Evolutionary conservation across 2,329 filamentous ascomycete genomes (phyloP).

Genomic region (Paramyrothecium roridum): DNA sequence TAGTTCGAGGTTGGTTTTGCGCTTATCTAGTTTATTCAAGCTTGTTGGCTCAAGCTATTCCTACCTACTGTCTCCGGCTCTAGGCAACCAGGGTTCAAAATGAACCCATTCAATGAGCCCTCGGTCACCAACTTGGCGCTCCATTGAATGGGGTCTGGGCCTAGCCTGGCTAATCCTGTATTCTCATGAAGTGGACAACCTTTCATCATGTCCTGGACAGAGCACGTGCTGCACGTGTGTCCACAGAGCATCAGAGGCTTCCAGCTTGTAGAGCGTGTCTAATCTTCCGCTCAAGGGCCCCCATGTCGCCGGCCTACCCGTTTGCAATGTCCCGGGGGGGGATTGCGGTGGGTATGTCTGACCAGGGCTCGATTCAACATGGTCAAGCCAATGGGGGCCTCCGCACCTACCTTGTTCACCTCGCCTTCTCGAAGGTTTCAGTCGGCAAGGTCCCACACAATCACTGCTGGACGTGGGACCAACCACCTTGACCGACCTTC

Average conservation of each 20-base stretch:
- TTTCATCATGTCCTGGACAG: background rate
- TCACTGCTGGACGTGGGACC: background rate
- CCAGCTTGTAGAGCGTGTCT: background rate
- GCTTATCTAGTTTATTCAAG: too few relatives aligned
- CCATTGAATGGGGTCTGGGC: background rate
- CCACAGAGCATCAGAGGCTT: background rate
- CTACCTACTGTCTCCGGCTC: too few relatives aligned
- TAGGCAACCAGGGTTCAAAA: too few relatives aligned
- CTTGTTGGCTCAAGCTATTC: too few relatives aligned
- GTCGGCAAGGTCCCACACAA: background rate
- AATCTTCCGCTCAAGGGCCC: background rate
- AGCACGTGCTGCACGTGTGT: background rate
- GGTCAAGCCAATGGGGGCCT: constrained; percentile 1
- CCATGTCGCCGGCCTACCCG: background rate
- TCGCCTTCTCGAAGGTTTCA: constrained; percentile 3
- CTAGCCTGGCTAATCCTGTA: background rate
- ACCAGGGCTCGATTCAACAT: background rate
- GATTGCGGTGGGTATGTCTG: background rate
- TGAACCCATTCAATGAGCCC: too few relatives aligned
- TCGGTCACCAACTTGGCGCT: background rate
- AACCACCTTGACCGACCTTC: background rate
- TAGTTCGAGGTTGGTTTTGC: too few relatives aligned
- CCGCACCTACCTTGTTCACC: background rate
- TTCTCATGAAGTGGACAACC: background rate
- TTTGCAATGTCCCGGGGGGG: background rate